phyloP scores from a whole-genome alignment of 768 basidiomycete genomes.

The Rhodotorula kratochvilovae region DNA sequence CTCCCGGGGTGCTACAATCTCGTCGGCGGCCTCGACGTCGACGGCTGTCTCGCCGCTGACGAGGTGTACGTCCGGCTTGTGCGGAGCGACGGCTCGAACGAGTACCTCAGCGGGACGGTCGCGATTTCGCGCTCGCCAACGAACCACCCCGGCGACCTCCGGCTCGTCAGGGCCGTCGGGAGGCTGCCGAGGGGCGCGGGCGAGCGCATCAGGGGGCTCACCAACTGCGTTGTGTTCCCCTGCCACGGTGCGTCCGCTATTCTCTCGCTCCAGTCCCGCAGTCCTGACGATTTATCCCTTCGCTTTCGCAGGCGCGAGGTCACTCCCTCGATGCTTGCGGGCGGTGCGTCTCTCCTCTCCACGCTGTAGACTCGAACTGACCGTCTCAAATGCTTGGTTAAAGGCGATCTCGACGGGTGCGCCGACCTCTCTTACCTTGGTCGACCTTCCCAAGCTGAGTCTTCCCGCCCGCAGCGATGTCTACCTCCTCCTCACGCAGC shows the following conservation, averaged over 20 bases:
- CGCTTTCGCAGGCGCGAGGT: conserved; percentile 8
- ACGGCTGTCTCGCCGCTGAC: conserved; percentile 37
- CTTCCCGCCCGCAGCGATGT: conserved; percentile 5
- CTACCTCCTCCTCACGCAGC: conserved; percentile 20
- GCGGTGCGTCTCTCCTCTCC: background rate
- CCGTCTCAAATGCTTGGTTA: too few relatives aligned
- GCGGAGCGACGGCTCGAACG: conserved; percentile 56
- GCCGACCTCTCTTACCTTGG: too few relatives aligned
- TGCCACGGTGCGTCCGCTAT: background rate
- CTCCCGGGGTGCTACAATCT: conserved; percentile 66
- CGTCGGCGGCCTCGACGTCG: conserved; percentile 78
- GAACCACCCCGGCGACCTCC: conserved; percentile 65
- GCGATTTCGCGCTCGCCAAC: conserved; percentile 69
- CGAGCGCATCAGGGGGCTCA: background rate
- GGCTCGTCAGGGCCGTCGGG: conserved; percentile 49
- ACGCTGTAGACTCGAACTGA: background rate
- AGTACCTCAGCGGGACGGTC: conserved; percentile 60
- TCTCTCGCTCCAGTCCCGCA: background rate
- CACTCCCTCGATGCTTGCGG: conserved; percentile 26
- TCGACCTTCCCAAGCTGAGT: background rate
- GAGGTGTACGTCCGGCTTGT: conserved; percentile 54
- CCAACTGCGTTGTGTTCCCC: conserved; percentile 36
- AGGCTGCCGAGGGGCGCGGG: background rate
- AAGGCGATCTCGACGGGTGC: conserved; percentile 26
- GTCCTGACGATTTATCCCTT: background rate